These are phyloP conservation scores for Exophiala dermatitidis DNA, from an alignment of 2,329 filamentous ascomycete species.

Conservation along the genomic window DNA sequence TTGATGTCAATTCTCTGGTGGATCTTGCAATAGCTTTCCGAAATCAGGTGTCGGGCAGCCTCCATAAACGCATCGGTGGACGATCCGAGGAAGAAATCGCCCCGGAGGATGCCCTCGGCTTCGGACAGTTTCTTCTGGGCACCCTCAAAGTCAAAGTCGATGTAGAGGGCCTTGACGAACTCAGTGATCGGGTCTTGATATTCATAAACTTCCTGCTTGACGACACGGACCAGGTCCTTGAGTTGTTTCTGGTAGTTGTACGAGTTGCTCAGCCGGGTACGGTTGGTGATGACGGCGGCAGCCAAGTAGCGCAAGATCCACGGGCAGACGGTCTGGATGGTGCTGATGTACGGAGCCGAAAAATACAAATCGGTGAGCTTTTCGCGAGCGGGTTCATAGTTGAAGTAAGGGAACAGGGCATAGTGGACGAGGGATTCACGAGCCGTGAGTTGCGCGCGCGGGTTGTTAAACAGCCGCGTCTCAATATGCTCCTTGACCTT, in stretches of 20 bases:
- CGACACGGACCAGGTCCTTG: constrained; percentile 92
- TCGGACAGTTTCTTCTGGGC: constrained; percentile 79
- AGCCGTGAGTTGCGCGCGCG: constrained; percentile 89
- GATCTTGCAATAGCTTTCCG: constrained; percentile 99
- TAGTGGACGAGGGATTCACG: constrained; percentile 97
- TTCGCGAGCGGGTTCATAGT: constrained; percentile 86
- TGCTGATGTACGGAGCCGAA: constrained; percentile 96
- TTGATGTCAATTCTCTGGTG: constrained; percentile 97
- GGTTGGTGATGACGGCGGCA: constrained; percentile 90
- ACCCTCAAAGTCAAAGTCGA: constrained; percentile 96
- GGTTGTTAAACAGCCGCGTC: constrained; percentile 90
- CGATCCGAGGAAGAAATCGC: constrained; percentile 89
- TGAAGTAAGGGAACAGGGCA: constrained; percentile 98
- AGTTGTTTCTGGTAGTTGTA: constrained; percentile 93
- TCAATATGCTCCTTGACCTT: constrained; percentile 92
- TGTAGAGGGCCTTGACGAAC: constrained; percentile 91
- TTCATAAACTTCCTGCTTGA: constrained; percentile 95
- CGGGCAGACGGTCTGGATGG: constrained; percentile 93
- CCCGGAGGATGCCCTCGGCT: constrained; percentile 83
- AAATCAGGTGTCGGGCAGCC: constrained; percentile 89
- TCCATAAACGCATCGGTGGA: constrained; percentile 86
- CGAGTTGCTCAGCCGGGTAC: constrained; percentile 71
- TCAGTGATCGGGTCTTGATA: constrained; percentile 93
- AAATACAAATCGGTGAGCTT: constrained; percentile 93
- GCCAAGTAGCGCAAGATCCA: constrained; percentile 94